Percentiles rank a stretch among this genome's conserved stretches.
phyloP scores from a whole-genome alignment of 768 basidiomycete genomes.

The Lactarius sp. region DNA sequence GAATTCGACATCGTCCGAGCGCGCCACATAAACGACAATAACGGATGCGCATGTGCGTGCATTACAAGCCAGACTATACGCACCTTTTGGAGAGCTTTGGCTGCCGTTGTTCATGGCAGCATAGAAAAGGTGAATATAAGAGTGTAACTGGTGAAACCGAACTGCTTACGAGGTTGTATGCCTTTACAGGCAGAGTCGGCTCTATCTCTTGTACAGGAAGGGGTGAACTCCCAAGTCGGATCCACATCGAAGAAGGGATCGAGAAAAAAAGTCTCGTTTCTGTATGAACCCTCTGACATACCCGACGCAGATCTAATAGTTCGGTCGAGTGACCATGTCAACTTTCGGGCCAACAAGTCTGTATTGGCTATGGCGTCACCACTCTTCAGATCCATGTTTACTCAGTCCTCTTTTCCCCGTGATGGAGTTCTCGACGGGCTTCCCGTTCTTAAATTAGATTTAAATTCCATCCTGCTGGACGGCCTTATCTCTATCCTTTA shows the following conservation, averaged over 20 bases:
- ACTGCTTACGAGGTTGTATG: neutral
- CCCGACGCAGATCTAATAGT: neutral
- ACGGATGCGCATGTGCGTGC: neutral
- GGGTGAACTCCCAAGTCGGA: neutral
- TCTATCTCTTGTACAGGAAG: neutral
- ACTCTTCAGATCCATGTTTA: conserved; percentile 2
- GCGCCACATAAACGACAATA: neutral
- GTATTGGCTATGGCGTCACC: conserved; percentile 8
- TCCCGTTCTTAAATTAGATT: neutral
- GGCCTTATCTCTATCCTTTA: conserved; percentile 10
- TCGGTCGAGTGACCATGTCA: neutral
- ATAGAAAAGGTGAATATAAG: neutral
- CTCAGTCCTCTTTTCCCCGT: neutral
- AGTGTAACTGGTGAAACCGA: neutral
- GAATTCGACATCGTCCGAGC: neutral
- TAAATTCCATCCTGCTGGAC: neutral
- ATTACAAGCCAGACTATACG: neutral
- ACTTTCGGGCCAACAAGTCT: conserved; percentile 10
- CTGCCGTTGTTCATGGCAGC: neutral
- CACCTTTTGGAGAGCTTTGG: conserved; percentile 1
- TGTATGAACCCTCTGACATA: neutral
- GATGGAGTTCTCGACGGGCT: neutral
- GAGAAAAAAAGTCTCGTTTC: too few species aligned
- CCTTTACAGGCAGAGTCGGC: neutral
- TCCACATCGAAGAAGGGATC: neutral